Percentiles rank a stretch among this genome's conserved stretches.
These are phyloP conservation scores for Halocafeteria seosinensis DNA, from an alignment of 108 stramenopile genomes.

Conservation along the genomic window DNA sequence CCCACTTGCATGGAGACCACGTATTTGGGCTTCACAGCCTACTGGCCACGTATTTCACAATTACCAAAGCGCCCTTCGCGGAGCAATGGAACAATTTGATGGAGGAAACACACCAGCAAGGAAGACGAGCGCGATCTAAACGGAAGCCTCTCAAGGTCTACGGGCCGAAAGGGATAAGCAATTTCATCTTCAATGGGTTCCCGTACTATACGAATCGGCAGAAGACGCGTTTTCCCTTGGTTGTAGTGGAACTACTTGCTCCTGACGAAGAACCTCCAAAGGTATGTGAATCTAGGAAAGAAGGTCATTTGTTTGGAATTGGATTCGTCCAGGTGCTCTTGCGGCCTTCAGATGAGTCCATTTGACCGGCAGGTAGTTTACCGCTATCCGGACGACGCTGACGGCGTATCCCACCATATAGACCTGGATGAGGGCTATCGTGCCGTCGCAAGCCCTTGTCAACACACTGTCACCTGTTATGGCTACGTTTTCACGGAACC, in stretches of 20 bases:
- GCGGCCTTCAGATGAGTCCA: neutral
- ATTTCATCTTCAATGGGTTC: neutral
- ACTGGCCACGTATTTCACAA: constrained; percentile 13
- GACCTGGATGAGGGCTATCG: no score
- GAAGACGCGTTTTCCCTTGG: neutral
- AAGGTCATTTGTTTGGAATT: neutral
- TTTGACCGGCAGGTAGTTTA: neutral
- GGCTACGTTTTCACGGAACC: no score
- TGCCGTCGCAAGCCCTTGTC: no score
- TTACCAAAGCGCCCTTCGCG: neutral
- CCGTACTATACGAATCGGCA: neutral
- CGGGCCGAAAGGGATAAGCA: neutral
- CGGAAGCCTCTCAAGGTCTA: neutral
- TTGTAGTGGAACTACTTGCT: neutral
- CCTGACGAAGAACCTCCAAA: neutral
- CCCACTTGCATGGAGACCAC: constrained; percentile 83
- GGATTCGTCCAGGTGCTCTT: neutral
- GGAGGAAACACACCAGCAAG: neutral
- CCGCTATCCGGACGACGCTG: neutral
- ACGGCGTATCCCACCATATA: neutral
- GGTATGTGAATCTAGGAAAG: neutral
- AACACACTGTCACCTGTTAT: no score
- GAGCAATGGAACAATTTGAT: neutral
- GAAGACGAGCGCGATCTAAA: no score
- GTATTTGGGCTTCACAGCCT: constrained; percentile 63